Base-by-base conservation (phyloP, 2,329 filamentous ascomycete genomes). In the Aspergillus quadricinctus region DNA sequence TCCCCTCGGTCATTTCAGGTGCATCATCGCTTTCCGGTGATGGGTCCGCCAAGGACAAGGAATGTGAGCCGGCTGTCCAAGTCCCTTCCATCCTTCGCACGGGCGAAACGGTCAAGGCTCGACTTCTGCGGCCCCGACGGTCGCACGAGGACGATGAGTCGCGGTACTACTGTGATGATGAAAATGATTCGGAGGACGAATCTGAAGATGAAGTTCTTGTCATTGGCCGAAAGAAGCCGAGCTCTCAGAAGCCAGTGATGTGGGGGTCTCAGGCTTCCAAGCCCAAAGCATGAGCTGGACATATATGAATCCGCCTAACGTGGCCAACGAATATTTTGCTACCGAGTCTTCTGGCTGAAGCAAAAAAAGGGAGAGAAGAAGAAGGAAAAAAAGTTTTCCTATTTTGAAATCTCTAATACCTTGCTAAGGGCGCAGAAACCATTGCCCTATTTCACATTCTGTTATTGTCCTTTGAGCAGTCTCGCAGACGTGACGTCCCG, bases 11-110 rank as follows among this genome's bases (percentile, higher is more conserved):
- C 17, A 62, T 76, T 17, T 78, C 77, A 0, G 75, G 75, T 28
- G 77, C 75, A 11, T 79, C 77, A 0, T 79, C 77, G 23, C 69
- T 78, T 27, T 78, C 76, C 10, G 72, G 70, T 7, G 75, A 78
- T 53, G 69, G 70, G 0, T 63, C 65, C 11, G 60, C 64, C 28
- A 64, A 64, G 50, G 65, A 70, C 9, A 66, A 67, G 45, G 69
- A 72, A 2, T 51, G 63, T 35, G 70, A 68, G 9, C 19, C 60
- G 9, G 58, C 60, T 8, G 55, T 56, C 9, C 59, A 65, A 40
- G 66, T 76, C 10, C 72, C 73, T 14, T 72, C 72, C 1, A 71
- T 76, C 19, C 69, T 77, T 52, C 73, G 74, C 31, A 77, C 74
- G 0, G 72, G 71, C 10, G 75, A 77, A 53, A 77, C 75, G 2